A percentile compares a stretch with the other conserved stretches of the same genome.
phyloP scores from a whole-genome alignment of 2,329 filamentous ascomycete species.

The Fusarium coffeatum region DNA sequence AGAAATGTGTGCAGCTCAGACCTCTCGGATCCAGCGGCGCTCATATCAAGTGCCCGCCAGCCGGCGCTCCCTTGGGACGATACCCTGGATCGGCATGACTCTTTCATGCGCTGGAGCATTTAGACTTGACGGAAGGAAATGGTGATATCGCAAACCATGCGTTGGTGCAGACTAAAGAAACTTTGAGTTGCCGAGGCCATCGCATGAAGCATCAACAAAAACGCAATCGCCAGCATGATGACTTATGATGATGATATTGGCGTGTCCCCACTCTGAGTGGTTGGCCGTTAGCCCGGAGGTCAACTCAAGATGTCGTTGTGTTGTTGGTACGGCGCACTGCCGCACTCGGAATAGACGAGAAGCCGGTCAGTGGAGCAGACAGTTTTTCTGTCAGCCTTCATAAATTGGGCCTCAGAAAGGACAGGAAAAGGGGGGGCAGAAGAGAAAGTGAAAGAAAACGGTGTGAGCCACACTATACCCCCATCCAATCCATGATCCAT shows the following conservation, averaged over 20 bases:
- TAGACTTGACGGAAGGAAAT: background rate
- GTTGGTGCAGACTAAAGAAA: background rate
- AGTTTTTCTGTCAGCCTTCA: slow-evolving; percentile 30
- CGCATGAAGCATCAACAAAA: slow-evolving; percentile 27
- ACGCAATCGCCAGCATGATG: slow-evolving; percentile 33
- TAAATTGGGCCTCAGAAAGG: background rate
- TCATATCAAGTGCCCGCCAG: slow-evolving; percentile 27
- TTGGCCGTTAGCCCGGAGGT: slow-evolving; percentile 32
- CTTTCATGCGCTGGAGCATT: slow-evolving; percentile 23
- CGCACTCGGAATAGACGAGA: slow-evolving; percentile 39
- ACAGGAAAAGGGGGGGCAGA: slow-evolving; percentile 12
- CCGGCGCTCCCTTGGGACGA: slow-evolving; percentile 22
- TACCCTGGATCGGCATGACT: slow-evolving; percentile 9
- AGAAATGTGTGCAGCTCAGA: slow-evolving; percentile 33
- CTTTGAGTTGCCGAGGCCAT: slow-evolving; percentile 21
- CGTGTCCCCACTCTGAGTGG: slow-evolving; percentile 33
- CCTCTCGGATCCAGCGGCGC: slow-evolving; percentile 32
- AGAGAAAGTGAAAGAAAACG: slow-evolving; percentile 41
- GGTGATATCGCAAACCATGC: background rate
- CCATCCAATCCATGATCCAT: slow-evolving; percentile 28
- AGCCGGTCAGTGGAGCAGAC: background rate
- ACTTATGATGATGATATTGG: slow-evolving; percentile 38
- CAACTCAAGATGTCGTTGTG: slow-evolving; percentile 30
- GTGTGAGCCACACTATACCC: slow-evolving; percentile 32
- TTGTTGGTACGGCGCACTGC: slow-evolving; percentile 36